Conservation (phyloP, 768 basidiomycete species). For the Mycena capillaripes region DNA sequence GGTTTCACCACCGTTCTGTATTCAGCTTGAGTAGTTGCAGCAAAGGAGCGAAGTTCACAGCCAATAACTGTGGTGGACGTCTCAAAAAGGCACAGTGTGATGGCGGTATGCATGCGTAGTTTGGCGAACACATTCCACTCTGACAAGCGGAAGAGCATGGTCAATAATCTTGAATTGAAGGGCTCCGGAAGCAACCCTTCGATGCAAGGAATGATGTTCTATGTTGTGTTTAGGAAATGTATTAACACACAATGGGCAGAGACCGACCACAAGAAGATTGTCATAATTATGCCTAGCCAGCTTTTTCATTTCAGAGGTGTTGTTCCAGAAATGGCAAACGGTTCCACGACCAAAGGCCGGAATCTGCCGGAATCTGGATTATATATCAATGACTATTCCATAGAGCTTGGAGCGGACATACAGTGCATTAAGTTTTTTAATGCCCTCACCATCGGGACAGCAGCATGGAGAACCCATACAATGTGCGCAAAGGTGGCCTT, state of each 20-base stretch:
- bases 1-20: not conserved
- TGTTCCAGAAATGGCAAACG: constrained; percentile 21
- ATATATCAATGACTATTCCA: not conserved
- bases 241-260: not conserved
- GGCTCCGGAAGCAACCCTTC: constrained; percentile 41
- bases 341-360: not conserved
- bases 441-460: not conserved
- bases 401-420: not conserved
- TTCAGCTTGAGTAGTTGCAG: not conserved
- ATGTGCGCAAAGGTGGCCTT: constrained; percentile 11
- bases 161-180: constrained; percentile 30
- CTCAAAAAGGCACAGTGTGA: constrained; percentile 40
- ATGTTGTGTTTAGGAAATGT: too few species aligned
- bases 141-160: constrained; percentile 41
- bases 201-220: constrained; percentile 42
- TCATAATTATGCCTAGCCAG: constrained; percentile 20
- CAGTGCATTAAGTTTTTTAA: too few species aligned
- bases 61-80: constrained; percentile 38
- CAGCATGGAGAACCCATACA: not conserved
- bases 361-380: constrained; percentile 30
- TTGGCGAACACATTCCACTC: constrained; percentile 40
- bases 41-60: constrained; percentile 27
- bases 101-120: constrained; percentile 46
- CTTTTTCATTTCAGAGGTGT: constrained; percentile 31
- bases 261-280: constrained; percentile 9